Evolutionary conservation across 306 rosid genomes (phyloP), one percentile per base, ranked within the genome.

Genomic region (Castanospermum australe): DNA sequence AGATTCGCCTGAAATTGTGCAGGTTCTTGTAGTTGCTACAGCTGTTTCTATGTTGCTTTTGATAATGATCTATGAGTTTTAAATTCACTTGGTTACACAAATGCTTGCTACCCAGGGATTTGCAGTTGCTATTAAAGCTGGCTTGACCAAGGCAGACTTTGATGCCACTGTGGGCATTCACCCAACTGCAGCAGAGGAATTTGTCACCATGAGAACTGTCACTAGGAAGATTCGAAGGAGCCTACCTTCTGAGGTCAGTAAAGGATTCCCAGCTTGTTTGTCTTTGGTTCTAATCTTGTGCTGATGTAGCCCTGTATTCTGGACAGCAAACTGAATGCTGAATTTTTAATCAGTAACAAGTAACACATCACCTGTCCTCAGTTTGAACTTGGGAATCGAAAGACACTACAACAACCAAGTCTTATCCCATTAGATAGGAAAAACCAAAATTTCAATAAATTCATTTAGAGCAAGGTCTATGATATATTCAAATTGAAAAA

Each of bases 141-240:
- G 98, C 87, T 78, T 96, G 91, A 93, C 91, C 22, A 96, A 96
- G 89, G 91, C 90, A 20, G 96, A 91, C 87, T 96, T 93, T 2
- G 99, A 96, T 83, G 81, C 94, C 48, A 96, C 98, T 1, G 92
- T 96, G 69, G 98, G 99, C 48, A 9, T 96, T 85, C 99, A 96
- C 88, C 99, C 99, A 0, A 87, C 98, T 50, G 92, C 99, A 41
- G 95, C 96, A 35, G 99, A 96, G 81, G 99, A 96, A 78, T 85
- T 96, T 44, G 99, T 93, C 54, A 96, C 98, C 63, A 91, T 96
- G 99, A 89, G 97, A 78, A 87, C 89, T 81, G 90, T 96, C 79
- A 87, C 97, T 45, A 87, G 94, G 85, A 88, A 86, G 87, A 84
- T 93, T 44, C 88, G 97, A 33, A 87, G 72, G 73, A 82, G 59